These are phyloP conservation scores for Epichloe sp. DNA, from an alignment of 2,329 filamentous ascomycete genomes.

Conservation along the genomic window DNA sequence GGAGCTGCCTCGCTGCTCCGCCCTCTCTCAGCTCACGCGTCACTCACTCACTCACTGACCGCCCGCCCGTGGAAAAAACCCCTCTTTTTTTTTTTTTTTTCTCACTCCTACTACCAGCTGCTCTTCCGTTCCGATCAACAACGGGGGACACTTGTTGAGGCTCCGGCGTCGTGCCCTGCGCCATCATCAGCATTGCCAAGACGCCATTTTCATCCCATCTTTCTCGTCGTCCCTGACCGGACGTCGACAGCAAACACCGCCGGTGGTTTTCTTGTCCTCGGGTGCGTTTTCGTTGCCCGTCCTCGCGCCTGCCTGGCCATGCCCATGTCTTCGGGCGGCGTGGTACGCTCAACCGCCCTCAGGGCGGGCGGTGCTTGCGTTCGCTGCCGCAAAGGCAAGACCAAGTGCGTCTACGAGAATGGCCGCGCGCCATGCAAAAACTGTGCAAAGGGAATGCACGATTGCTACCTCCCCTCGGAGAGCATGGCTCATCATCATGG, in stretches of 20 bases:
- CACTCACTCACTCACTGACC: slow-evolving; percentile 1
- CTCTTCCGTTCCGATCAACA: slow-evolving; percentile 3
- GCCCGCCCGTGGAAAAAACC: not conserved
- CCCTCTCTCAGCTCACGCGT: slow-evolving; percentile 2
- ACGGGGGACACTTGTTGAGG: slow-evolving; percentile 1
- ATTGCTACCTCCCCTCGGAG: slow-evolving; percentile 49
- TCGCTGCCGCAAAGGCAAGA: slow-evolving; percentile 51
- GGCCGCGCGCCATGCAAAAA: slow-evolving; percentile 50
- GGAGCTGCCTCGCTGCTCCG: not conserved
- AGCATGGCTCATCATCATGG: slow-evolving; percentile 46
- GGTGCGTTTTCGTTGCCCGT: not conserved
- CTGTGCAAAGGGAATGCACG: slow-evolving; percentile 50
- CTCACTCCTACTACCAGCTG: not conserved
- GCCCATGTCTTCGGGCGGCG: slow-evolving; percentile 31
- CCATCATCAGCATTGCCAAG: slow-evolving; percentile 3
- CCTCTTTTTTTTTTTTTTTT: not conserved
- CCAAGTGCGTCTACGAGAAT: slow-evolving; percentile 51
- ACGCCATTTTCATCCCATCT: not conserved
- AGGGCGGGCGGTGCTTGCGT: slow-evolving; percentile 49
- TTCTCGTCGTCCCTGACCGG: not conserved
- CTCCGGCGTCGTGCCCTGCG: slow-evolving; percentile 3
- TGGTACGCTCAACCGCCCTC: slow-evolving; percentile 45
- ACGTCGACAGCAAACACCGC: slow-evolving; percentile 2
- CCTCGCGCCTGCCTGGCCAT: not conserved
- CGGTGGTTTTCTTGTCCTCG: not conserved